Percentiles rank a stretch among this genome's conserved stretches.
Evolutionary conservation across 2,329 filamentous ascomycete species (phyloP).

Genomic region (Rhynchosporium secalis): DNA sequence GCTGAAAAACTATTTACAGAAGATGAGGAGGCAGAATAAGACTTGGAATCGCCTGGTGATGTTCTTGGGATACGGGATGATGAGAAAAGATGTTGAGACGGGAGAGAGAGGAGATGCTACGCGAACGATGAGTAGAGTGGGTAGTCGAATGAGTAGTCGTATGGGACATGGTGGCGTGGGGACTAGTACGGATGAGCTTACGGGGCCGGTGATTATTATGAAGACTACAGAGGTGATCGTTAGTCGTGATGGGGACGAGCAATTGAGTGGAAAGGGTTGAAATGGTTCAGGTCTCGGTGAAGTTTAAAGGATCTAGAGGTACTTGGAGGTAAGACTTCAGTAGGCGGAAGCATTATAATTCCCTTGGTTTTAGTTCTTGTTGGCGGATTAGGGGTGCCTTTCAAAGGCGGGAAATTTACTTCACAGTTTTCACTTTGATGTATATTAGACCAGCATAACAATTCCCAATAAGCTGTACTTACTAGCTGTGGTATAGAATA

Average conservation of each 20-base stretch:
- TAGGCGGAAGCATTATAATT: not conserved
- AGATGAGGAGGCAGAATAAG: slow-evolving; percentile 2
- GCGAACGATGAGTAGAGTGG: not conserved
- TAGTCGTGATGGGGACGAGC: slow-evolving; percentile 13
- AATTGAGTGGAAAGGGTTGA: slow-evolving; percentile 1
- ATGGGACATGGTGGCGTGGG: not conserved
- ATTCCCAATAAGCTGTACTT: too few species aligned
- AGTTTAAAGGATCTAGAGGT: not conserved
- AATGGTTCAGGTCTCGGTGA: not conserved
- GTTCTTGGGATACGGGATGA: slow-evolving; percentile 15
- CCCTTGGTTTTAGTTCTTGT: not conserved
- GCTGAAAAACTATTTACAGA: slow-evolving; percentile 8
- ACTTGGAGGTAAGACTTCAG: not conserved
- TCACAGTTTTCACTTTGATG: too few species aligned
- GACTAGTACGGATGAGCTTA: slow-evolving; percentile 22
- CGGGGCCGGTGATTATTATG: slow-evolving; percentile 20
- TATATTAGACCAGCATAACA: too few species aligned
- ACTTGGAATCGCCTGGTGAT: slow-evolving; percentile 13
- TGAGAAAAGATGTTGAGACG: slow-evolving; percentile 8
- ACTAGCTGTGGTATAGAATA: too few species aligned
- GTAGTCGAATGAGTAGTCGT: slow-evolving; percentile 3
- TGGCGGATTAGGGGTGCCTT: too few species aligned
- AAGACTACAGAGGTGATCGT: slow-evolving; percentile 24
- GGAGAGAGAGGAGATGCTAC: not conserved
- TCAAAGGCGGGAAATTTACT: too few species aligned